These are phyloP conservation scores for Aspergillus awamori DNA, from an alignment of 2,329 filamentous ascomycete species.

Conservation along the genomic window DNA sequence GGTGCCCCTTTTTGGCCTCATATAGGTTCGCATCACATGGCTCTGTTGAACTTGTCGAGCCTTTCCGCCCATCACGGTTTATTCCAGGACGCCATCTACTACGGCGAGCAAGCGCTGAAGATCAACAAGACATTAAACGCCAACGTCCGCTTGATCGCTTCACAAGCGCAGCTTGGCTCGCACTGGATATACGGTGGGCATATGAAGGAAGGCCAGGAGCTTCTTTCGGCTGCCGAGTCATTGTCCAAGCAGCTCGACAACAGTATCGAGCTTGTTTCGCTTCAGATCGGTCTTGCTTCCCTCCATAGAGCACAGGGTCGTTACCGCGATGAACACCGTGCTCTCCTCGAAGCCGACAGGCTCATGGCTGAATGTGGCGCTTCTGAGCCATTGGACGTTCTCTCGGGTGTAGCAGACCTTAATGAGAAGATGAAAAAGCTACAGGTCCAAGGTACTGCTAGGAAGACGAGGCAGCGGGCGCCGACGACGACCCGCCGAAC, in stretches of 20 bases:
- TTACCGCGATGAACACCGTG: slow-evolving; percentile 51
- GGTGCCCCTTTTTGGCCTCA: slow-evolving; percentile 79
- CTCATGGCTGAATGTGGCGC: slow-evolving; percentile 47
- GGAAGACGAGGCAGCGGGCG: slow-evolving; percentile 28
- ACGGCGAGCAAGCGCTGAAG: slow-evolving; percentile 79
- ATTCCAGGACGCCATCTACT: slow-evolving; percentile 85
- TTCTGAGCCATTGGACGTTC: slow-evolving; percentile 33
- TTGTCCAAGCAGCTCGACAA: slow-evolving; percentile 55
- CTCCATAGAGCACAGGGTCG: slow-evolving; percentile 53
- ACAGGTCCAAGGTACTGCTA: slow-evolving; percentile 36
- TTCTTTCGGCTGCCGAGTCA: slow-evolving; percentile 60
- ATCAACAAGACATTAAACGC: slow-evolving; percentile 71
- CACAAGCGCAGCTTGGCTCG: slow-evolving; percentile 50
- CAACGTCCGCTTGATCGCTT: slow-evolving; percentile 54
- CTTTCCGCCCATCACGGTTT: slow-evolving; percentile 83
- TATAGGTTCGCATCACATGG: slow-evolving; percentile 71
- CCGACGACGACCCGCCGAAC: slow-evolving; percentile 33
- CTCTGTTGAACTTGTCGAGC: slow-evolving; percentile 72
- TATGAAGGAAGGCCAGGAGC: slow-evolving; percentile 55
- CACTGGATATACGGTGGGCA: slow-evolving; percentile 55
- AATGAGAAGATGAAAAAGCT: slow-evolving; percentile 49
- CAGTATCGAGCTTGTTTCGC: slow-evolving; percentile 57
- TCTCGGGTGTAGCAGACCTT: slow-evolving; percentile 38
- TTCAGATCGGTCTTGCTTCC: slow-evolving; percentile 48
- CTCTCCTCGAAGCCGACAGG: slow-evolving; percentile 53